These are phyloP conservation scores for Pseudogymnoascus sp. DNA, from an alignment of 2,329 filamentous ascomycete species.

Conservation along the genomic window DNA sequence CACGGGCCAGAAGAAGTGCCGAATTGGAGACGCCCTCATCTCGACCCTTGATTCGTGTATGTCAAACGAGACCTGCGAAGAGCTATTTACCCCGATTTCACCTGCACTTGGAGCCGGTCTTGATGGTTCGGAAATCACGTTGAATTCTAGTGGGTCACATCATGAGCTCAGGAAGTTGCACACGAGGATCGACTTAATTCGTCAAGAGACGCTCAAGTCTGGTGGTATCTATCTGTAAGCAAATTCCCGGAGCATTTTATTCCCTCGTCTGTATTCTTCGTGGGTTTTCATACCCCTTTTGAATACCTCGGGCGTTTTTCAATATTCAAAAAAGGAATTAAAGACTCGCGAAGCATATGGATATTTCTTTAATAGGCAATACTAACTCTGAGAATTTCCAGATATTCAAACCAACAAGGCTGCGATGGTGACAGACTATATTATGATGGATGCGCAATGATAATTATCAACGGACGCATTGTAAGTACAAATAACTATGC, in stretches of 20 bases:
- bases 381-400: background rate
- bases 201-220: slow-evolving; percentile 55
- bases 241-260: background rate
- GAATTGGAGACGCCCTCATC: slow-evolving; percentile 55
- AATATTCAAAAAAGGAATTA: background rate
- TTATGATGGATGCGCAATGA: slow-evolving; percentile 54
- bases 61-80: slow-evolving; percentile 61
- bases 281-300: background rate
- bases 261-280: background rate
- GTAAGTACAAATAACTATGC: background rate
- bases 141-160: slow-evolving; percentile 64
- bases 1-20: slow-evolving; percentile 40
- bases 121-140: slow-evolving; percentile 64
- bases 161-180: slow-evolving; percentile 61
- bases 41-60: slow-evolving; percentile 53
- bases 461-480: slow-evolving; percentile 54
- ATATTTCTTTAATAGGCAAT: slow-evolving; percentile 23
- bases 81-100: slow-evolving; percentile 51
- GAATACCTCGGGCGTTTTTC: background rate
- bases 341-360: slow-evolving; percentile 32
- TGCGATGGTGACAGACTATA: slow-evolving; percentile 53
- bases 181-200: slow-evolving; percentile 56
- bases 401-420: slow-evolving; percentile 54
- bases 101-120: slow-evolving; percentile 53
- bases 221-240: slow-evolving; percentile 47